These are phyloP conservation scores for Ophiostoma populinum DNA, from an alignment of 2,329 filamentous ascomycete genomes.

Conservation along the genomic window DNA sequence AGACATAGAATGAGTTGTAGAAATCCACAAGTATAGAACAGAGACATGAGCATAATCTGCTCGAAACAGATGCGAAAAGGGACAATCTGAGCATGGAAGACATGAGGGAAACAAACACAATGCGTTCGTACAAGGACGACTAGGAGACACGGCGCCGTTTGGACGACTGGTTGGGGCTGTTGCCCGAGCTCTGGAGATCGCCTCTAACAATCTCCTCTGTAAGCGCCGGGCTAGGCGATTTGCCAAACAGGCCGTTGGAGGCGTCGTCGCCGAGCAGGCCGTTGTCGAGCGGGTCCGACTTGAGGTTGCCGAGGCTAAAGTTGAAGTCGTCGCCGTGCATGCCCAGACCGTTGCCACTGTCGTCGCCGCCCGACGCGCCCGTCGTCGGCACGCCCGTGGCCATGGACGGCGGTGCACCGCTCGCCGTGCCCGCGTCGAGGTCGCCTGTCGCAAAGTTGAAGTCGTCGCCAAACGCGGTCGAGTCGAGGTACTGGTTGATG, in stretches of 20 bases:
- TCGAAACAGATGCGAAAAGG: no score
- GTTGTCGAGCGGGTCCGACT: neutral
- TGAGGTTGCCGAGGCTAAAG: slow-evolving; percentile 1
- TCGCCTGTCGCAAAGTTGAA: slow-evolving; percentile 29
- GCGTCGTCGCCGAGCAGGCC: neutral
- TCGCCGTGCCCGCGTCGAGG: slow-evolving; percentile 14
- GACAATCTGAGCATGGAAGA: no score
- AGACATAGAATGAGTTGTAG: no score
- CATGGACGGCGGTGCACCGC: neutral
- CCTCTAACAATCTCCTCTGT: slow-evolving; percentile 5
- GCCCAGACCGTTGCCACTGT: neutral
- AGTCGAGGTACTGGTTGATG: slow-evolving; percentile 31
- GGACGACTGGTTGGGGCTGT: slow-evolving; percentile 1
- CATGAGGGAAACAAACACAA: no score
- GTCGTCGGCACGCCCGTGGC: neutral
- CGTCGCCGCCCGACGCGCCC: no score
- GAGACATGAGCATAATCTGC: no score
- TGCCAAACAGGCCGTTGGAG: slow-evolving; percentile 5
- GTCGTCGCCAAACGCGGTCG: slow-evolving; percentile 26
- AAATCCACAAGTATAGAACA: no score
- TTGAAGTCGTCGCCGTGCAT: slow-evolving; percentile 2
- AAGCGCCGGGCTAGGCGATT: slow-evolving; percentile 5
- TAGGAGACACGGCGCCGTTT: slow-evolving; percentile 6
- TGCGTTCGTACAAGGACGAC: no score
- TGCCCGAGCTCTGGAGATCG: slow-evolving; percentile 2